Conservation (phyloP, 345 rosid genomes). For the Anastatica hierochuntica region DNA sequence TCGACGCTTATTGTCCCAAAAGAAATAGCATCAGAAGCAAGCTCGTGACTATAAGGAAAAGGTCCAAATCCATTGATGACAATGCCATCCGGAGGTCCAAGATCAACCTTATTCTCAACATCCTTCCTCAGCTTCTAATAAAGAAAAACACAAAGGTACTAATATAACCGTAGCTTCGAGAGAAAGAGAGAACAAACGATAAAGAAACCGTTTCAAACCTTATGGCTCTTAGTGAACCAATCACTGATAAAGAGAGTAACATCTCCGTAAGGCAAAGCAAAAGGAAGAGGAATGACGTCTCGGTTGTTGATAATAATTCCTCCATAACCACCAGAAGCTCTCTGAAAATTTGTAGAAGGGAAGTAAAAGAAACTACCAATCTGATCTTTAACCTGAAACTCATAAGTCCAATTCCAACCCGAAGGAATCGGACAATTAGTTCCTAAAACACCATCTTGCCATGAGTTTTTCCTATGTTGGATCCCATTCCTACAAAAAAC, state of each 20-base stretch:
- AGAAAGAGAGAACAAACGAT: slow-evolving; percentile 5
- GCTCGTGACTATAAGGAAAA: slow-evolving; percentile 42
- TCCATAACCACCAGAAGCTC: slow-evolving; percentile 76
- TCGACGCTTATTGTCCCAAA: slow-evolving; percentile 64
- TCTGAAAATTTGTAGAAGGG: slow-evolving; percentile 56
- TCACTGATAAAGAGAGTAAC: slow-evolving; percentile 64
- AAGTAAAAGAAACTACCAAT: slow-evolving; percentile 81
- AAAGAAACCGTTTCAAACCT: slow-evolving; percentile 43
- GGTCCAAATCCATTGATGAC: slow-evolving; percentile 82
- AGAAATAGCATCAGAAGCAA: slow-evolving; percentile 43
- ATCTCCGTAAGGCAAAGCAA: slow-evolving; percentile 62
- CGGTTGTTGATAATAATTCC: slow-evolving; percentile 65
- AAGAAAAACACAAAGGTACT: background rate
- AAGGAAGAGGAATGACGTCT: slow-evolving; percentile 58
- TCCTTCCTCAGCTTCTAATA: slow-evolving; percentile 64
- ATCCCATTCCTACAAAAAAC: slow-evolving; percentile 53
- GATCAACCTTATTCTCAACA: slow-evolving; percentile 44
- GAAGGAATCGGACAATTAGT: slow-evolving; percentile 83
- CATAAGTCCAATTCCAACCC: slow-evolving; percentile 80
- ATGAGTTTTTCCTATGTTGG: slow-evolving; percentile 71
- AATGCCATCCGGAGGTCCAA: slow-evolving; percentile 72
- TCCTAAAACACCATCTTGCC: slow-evolving; percentile 90
- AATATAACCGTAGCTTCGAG: background rate
- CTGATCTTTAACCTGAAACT: slow-evolving; percentile 82
- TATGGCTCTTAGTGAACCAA: slow-evolving; percentile 65